Conservation (phyloP, 2,329 filamentous ascomycete species). For the Cladosporium colombiae region DNA sequence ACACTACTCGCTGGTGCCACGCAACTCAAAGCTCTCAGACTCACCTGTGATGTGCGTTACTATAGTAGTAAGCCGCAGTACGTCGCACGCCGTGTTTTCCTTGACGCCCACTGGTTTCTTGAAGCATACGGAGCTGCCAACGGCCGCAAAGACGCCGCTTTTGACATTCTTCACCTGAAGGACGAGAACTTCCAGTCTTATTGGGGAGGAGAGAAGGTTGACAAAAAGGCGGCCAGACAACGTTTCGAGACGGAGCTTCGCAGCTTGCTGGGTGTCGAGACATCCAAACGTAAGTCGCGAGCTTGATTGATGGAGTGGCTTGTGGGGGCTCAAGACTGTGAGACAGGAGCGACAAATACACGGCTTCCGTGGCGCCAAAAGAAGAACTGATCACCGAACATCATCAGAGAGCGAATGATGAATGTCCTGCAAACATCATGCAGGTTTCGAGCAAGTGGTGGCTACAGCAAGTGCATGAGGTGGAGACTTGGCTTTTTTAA, state of each 20-base stretch:
- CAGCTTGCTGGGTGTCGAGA: neutral
- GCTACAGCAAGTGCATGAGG: no score
- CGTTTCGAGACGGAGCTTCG: neutral
- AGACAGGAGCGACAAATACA: no score
- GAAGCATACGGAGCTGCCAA: conserved; percentile 30
- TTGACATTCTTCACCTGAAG: conserved; percentile 24
- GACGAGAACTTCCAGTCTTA: neutral
- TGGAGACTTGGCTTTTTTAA: no score
- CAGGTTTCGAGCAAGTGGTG: no score
- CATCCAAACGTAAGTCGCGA: neutral
- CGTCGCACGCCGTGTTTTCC: conserved; percentile 23
- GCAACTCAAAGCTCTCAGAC: conserved; percentile 28
- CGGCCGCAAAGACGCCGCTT: conserved; percentile 28
- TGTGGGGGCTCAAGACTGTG: no score
- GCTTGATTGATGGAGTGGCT: neutral
- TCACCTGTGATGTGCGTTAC: conserved; percentile 28
- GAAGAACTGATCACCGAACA: no score
- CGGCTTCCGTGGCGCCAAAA: no score
- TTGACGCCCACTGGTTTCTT: conserved; percentile 31
- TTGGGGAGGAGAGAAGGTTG: neutral
- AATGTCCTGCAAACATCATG: no score
- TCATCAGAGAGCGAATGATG: no score
- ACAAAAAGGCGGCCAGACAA: neutral
- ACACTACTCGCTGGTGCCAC: conserved; percentile 31
- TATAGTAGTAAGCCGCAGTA: conserved; percentile 5